These are phyloP conservation scores for Sugiyamaella grinbergsii DNA, from an alignment of 1,139 yeast species.

Conservation along the genomic window DNA sequence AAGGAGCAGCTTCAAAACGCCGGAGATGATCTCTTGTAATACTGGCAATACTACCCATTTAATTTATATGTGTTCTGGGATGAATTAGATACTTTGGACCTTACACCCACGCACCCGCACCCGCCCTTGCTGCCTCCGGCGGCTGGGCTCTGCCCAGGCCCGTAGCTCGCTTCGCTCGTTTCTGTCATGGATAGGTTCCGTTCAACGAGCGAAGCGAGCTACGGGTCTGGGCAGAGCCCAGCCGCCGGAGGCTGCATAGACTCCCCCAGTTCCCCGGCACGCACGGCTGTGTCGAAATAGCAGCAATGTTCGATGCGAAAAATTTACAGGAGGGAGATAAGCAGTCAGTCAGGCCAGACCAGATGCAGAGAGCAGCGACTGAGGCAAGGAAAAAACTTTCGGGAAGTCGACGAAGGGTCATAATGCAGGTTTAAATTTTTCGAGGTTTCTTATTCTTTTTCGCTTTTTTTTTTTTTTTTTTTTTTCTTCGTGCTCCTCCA, in stretches of 20 bases:
- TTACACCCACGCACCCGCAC: background rate
- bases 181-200: no score
- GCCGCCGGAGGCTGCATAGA: constrained; percentile 4
- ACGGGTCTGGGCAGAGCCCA: background rate
- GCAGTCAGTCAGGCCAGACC: constrained; percentile 1
- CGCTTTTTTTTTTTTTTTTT: constrained; percentile 11
- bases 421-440: constrained; percentile 10
- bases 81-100: constrained; percentile 1
- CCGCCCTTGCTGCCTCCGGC: background rate
- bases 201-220: background rate
- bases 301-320: no score
- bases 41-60: background rate
- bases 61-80: background rate
- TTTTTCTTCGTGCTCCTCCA: constrained; percentile 21
- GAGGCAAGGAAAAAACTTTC: constrained; percentile 1
- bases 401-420: constrained; percentile 2
- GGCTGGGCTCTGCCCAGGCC: background rate
- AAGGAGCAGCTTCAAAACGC: constrained; percentile 73
- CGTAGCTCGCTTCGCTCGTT: background rate
- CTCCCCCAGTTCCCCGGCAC: background rate
- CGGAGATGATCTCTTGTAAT: constrained; percentile 57
- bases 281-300: background rate
- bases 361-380: background rate
- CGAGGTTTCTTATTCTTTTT: background rate
- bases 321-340: background rate